A percentile compares a stretch with the other conserved stretches of the same genome.
Evolutionary conservation across 176 grass and related monocot genomes (phyloP).

Genomic region (Dactylis glomerata): DNA sequence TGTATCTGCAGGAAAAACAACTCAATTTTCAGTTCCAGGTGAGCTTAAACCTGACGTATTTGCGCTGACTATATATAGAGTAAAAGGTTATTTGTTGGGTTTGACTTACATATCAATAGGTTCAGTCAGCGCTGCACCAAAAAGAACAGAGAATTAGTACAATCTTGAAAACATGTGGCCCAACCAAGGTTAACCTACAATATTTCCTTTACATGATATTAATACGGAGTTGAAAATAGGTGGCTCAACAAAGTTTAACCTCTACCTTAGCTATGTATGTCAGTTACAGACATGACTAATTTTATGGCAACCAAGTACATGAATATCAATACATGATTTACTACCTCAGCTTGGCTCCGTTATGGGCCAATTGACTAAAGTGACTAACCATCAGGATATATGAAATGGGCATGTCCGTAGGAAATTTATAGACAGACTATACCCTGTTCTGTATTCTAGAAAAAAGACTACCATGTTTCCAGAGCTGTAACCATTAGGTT

Average conservation of each 20-base stretch:
- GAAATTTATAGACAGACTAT: background rate
- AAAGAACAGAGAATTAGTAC: slow-evolving; percentile 23
- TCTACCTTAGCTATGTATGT: background rate
- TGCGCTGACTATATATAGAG: background rate
- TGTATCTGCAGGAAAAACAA: slow-evolving; percentile 44
- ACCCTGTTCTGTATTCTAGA: too few relatives aligned
- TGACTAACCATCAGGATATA: background rate
- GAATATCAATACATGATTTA: background rate
- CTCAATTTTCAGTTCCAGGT: background rate
- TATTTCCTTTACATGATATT: background rate
- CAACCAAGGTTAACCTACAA: background rate
- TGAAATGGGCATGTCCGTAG: background rate
- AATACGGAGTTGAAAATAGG: background rate
- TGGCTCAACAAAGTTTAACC: background rate
- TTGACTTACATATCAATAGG: slow-evolving; percentile 74
- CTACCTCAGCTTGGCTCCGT: background rate
- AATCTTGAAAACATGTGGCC: background rate
- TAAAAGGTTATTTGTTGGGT: background rate
- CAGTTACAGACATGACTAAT: background rate
- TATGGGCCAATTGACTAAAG: background rate
- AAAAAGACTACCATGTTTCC: background rate
- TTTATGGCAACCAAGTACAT: background rate
- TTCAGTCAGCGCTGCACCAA: slow-evolving; percentile 65
- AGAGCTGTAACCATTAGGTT: background rate
- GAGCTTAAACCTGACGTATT: background rate